phyloP scores from a whole-genome alignment of 2,329 filamentous ascomycete species.

The Verticillium tricorpus region DNA sequence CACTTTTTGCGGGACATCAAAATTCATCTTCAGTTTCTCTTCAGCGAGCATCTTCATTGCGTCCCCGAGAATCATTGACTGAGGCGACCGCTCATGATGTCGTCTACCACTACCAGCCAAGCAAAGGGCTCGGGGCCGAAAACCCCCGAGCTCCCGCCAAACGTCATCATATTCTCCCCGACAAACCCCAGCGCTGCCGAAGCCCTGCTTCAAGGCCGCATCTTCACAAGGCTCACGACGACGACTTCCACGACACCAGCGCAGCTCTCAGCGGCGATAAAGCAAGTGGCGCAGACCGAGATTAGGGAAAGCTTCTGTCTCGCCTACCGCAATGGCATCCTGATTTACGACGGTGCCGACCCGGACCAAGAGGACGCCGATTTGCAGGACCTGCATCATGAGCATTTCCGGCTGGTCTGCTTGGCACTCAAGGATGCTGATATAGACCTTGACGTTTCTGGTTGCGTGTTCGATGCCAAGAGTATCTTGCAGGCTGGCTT shows the following conservation, averaged over 20 bases:
- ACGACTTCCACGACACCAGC: constrained; percentile 10
- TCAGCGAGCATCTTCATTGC: not conserved
- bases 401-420: constrained; percentile 17
- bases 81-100: not conserved
- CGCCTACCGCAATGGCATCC: constrained; percentile 9
- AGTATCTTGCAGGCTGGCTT: constrained; percentile 15
- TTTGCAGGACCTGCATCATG: constrained; percentile 14
- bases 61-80: not conserved
- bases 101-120: not conserved
- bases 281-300: not conserved
- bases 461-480: constrained; percentile 14
- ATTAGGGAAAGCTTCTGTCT: constrained; percentile 13
- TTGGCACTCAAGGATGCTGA: constrained; percentile 16
- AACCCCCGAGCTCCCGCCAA: constrained; percentile 11
- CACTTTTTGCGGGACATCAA: not conserved
- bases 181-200: constrained; percentile 4
- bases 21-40: not conserved
- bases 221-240: constrained; percentile 16
- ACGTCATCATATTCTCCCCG: constrained; percentile 16
- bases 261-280: constrained; percentile 8
- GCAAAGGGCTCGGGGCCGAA: not conserved
- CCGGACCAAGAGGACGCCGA: constrained; percentile 5
- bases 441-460: constrained; percentile 16
- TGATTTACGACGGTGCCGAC: constrained; percentile 13
- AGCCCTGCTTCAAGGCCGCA: constrained; percentile 9